These are phyloP conservation scores for Ceratobasidium sp. DNA, from an alignment of 1,284 basidiomycete genomes.

Conservation along the genomic window DNA sequence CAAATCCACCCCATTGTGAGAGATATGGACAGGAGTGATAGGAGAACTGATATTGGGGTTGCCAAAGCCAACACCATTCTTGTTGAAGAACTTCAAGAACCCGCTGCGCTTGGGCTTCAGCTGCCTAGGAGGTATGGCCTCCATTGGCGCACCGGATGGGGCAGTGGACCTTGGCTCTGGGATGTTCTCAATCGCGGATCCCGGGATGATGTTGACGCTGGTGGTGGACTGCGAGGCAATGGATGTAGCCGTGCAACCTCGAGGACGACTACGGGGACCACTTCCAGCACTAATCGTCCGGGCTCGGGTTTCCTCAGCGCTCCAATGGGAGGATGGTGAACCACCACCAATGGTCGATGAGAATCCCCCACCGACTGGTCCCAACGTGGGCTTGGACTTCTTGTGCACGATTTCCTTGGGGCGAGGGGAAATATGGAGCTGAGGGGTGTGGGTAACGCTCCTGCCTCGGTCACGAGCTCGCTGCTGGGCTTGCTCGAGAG, in stretches of 20 bases:
- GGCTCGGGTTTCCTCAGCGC: slow-evolving; percentile 14
- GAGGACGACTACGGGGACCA: slow-evolving; percentile 5
- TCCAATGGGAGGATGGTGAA: slow-evolving; percentile 18
- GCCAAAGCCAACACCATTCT: not conserved
- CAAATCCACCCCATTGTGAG: slow-evolving; percentile 17
- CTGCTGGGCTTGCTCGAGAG: slow-evolving; percentile 42
- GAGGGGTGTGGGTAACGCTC: slow-evolving; percentile 1
- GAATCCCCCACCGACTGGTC: slow-evolving; percentile 38
- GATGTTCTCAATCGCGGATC: slow-evolving; percentile 32
- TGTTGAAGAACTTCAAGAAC: slow-evolving; percentile 39
- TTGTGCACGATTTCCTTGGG: slow-evolving; percentile 18
- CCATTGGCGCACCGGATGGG: not conserved
- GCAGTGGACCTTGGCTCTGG: slow-evolving; percentile 9
- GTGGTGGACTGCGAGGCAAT: slow-evolving; percentile 24
- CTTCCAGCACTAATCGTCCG: slow-evolving; percentile 30
- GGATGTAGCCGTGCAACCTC: slow-evolving; percentile 18
- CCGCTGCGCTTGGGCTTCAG: slow-evolving; percentile 41
- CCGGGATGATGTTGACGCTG: slow-evolving; percentile 31
- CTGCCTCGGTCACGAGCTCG: slow-evolving; percentile 37
- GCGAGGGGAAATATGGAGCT: not conserved
- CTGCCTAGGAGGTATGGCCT: not conserved
- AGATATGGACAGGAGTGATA: slow-evolving; percentile 9
- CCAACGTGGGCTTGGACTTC: slow-evolving; percentile 27
- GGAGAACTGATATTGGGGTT: slow-evolving; percentile 32
- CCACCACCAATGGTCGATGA: slow-evolving; percentile 33